Percentiles rank a stretch among this genome's conserved stretches.
Evolutionary conservation across 176 grass and related monocot species (phyloP).

Genomic region (Elaeis guineensis): DNA sequence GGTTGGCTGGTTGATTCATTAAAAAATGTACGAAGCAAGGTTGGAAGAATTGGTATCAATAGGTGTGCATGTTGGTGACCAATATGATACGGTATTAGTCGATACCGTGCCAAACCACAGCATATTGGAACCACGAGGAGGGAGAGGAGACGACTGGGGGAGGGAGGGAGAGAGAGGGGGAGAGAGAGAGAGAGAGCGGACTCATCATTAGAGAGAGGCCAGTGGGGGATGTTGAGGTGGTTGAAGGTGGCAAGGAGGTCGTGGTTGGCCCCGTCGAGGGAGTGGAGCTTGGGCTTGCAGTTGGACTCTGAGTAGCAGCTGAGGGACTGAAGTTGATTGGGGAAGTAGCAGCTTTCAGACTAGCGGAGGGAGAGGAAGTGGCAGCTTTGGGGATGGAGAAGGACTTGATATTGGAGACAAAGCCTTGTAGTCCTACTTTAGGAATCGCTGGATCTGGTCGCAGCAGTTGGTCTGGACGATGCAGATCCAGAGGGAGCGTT

Average conservation of each 20-base stretch:
- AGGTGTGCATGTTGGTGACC: no score
- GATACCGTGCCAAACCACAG: no score
- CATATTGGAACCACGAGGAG: no score
- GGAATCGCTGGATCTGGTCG: conserved; percentile 67
- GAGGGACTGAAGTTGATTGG: conserved; percentile 56
- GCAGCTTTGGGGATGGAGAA: conserved; percentile 80
- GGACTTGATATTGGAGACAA: conserved; percentile 83
- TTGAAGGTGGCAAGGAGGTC: conserved; percentile 69
- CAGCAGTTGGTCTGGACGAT: conserved; percentile 20
- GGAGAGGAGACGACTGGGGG: no score
- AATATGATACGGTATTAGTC: no score
- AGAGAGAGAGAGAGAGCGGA: no score
- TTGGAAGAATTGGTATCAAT: no score
- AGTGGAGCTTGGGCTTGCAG: conserved; percentile 73
- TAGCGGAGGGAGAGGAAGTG: conserved; percentile 60
- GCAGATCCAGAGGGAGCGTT: not conserved
- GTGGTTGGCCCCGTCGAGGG: conserved; percentile 71
- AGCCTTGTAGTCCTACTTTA: conserved; percentile 80
- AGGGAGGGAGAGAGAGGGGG: no score
- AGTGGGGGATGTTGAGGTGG: conserved; percentile 67
- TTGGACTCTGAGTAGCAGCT: conserved; percentile 88
- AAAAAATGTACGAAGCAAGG: no score
- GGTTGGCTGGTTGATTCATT: no score
- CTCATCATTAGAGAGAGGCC: no score
- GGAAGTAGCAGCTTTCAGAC: conserved; percentile 72